These are phyloP conservation scores for Jaapia argillacea DNA, from an alignment of 768 basidiomycete species.

Conservation along the genomic window DNA sequence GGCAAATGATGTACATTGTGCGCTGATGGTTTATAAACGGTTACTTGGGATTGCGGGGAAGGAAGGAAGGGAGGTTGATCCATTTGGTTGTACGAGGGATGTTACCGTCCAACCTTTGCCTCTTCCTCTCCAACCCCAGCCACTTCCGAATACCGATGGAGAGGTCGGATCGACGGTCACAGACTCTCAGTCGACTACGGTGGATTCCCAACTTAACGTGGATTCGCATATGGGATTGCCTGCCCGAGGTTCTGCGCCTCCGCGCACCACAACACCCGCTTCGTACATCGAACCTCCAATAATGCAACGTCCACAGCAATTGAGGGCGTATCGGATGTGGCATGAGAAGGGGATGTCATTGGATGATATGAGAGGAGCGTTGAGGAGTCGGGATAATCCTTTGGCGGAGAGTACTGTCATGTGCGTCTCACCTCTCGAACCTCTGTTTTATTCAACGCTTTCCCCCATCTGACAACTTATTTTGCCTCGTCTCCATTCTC, in stretches of 20 bases:
- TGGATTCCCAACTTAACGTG: no score
- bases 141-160: background rate
- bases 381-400: constrained; percentile 27
- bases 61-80: constrained; percentile 10
- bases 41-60: constrained; percentile 22
- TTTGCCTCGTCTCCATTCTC: background rate
- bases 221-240: no score
- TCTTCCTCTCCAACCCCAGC: background rate
- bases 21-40: constrained; percentile 30
- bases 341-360: constrained; percentile 23
- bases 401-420: constrained; percentile 37
- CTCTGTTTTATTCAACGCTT: background rate
- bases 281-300: no score
- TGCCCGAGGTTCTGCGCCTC: no score
- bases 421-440: constrained; percentile 17
- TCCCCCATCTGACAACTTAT: background rate
- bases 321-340: constrained; percentile 38
- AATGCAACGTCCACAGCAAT: constrained; percentile 26
- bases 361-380: constrained; percentile 26
- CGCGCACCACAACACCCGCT: no score
- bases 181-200: background rate
- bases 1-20: constrained; percentile 41
- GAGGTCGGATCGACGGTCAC: background rate
- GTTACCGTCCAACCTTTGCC: background rate
- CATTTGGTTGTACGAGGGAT: background rate